Base-by-base conservation (phyloP, 2,329 filamentous ascomycete species). In the Alternaria longipes region DNA sequence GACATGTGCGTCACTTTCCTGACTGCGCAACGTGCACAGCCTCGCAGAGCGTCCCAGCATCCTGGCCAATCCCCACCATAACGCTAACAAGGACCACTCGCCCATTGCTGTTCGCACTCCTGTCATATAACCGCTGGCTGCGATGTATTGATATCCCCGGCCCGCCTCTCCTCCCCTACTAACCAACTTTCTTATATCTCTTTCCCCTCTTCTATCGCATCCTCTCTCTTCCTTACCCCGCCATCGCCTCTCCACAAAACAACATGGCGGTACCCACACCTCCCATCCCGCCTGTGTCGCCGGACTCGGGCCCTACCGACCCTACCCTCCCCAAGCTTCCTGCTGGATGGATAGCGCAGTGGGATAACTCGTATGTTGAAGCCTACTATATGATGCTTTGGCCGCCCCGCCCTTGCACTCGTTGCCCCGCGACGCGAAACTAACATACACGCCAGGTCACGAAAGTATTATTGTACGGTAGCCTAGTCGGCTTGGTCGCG, bases 321-420 rank as follows among this genome's bases (percentile, higher is more conserved):
- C 69, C 77, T 50, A 76, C 68, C 42, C 70, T 79, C 44, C 78
- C 78, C 20, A 73, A 77, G 60, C 67, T 79, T 42, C 78, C 78
- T 42, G 68, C 77, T 3, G 78, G 78, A 50, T 80, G 78, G 78
- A 80, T 79, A 60, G 73, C 78, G 28, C 78, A 80, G 66, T 80
- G 77, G 77, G 78, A 80, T 55, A 75, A 74, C 60, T 64, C 65
- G 78, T 80, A 69, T 47, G 76, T 74, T 14, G 32, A 34, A 14
- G 32, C 32, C 32, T 7, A 14, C 32, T 5, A 6, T 14, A 14
- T 14, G 6, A 34, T 34, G 32, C 32, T 14, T 26, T 24, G 32
- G 57, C 47, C 61, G 64, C 70, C 66, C 66, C 65, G 63, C 66
- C 45, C 60, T 58, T 24, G 41, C 59, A 46, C 30, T 50, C 11